Evolutionary conservation across 805 yeast species (phyloP), one percentile per base, ranked within the genome.

Genomic region (Nematodospora valgi): DNA sequence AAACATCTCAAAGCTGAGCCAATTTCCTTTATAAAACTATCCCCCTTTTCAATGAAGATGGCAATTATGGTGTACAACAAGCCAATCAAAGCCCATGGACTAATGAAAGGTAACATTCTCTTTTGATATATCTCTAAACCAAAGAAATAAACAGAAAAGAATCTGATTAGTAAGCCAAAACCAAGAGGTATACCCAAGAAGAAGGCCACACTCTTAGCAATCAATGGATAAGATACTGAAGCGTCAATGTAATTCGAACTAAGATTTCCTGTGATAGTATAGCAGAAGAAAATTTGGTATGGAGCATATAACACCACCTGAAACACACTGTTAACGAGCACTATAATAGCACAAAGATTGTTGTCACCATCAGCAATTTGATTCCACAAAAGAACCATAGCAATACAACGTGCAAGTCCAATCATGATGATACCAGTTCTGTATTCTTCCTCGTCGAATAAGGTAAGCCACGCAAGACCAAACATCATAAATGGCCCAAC

Each of bases 371-470:
- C 65, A 2, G 80, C 76, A 12, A 77, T 56, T 20, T 71, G 67
- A 46, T 71, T 76, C 82, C 82, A 76, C 18, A 76, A 50, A 33
- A 77, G 53, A 1, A 76, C 82, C 82, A 77, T 76, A 15, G 82
- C 82, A 43, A 76, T 75, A 48, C 82, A 76, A 39, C 82, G 54
- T 5, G 80, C 82, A 23, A 73, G 38, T 1, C 82, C 82, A 30
- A 77, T 72, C 72, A 77, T 67, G 20, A 77, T 73, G n/a, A 77
- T 62, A 2, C 82, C 82, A 26, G 54, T 58, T 27, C 82, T 55
- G 37, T 70, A 72, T 36, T 73, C 82, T 6, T 55, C 55, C 32
- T 63, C 46, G 37, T 75, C 71, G 37, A 71, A 71, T 31, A 77
- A 44, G 0, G 66, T 61, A 27, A 69, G 46, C 82, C 82, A 76